phyloP scores from a whole-genome alignment of 2,329 filamentous ascomycete species.

The Byssothecium circinans region DNA sequence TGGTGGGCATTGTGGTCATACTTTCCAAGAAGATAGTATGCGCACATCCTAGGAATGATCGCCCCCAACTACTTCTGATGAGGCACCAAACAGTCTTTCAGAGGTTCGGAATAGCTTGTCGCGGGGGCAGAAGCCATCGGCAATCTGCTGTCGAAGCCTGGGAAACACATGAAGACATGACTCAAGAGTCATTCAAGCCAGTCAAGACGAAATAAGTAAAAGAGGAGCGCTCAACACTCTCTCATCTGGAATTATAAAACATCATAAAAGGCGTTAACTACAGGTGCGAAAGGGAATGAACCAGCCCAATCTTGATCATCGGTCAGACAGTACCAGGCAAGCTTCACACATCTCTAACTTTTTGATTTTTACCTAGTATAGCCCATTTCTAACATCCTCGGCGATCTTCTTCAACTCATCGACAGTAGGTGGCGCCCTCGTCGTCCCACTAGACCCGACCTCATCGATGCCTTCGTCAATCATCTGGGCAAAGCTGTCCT shows the following conservation, averaged over 20 bases:
- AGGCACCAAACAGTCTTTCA: too few relatives aligned
- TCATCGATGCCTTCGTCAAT: slow-evolving; percentile 19
- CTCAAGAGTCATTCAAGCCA: too few relatives aligned
- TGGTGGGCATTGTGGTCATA: background rate
- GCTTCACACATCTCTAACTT: background rate
- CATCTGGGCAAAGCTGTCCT: slow-evolving; percentile 20
- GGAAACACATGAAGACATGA: too few relatives aligned
- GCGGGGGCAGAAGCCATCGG: too few relatives aligned
- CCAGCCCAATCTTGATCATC: background rate
- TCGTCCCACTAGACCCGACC: slow-evolving; percentile 9
- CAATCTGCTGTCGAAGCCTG: too few relatives aligned
- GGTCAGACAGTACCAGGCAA: background rate
- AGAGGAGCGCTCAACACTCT: too few relatives aligned
- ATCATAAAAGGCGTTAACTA: background rate
- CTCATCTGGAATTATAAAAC: background rate
- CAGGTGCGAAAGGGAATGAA: background rate
- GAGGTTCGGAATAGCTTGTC: too few relatives aligned
- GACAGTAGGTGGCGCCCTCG: slow-evolving; percentile 17
- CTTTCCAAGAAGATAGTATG: background rate
- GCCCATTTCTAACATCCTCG: slow-evolving; percentile 22
- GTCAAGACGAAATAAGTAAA: too few relatives aligned
- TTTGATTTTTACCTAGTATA: slow-evolving; percentile 13
- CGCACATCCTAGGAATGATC: too few relatives aligned
- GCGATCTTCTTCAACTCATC: slow-evolving; percentile 28
- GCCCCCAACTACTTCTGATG: too few relatives aligned